These are phyloP conservation scores for Fusarium xyrophilum DNA, from an alignment of 2,329 filamentous ascomycete species.

Conservation along the genomic window DNA sequence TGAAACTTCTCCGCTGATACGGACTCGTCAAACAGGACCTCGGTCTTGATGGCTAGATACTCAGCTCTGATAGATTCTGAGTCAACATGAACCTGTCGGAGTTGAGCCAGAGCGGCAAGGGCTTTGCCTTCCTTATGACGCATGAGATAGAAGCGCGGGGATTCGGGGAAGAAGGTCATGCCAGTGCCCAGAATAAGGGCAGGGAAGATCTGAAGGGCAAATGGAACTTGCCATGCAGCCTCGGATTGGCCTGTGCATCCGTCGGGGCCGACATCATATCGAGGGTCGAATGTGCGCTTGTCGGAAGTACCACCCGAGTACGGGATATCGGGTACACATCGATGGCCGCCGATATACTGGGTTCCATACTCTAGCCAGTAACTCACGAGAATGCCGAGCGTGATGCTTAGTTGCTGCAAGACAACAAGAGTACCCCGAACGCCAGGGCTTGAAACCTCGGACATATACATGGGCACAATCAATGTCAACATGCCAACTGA, in stretches of 20 bases:
- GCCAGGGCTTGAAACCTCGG: slow-evolving; percentile 56
- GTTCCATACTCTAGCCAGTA: slow-evolving; percentile 45
- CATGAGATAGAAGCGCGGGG: slow-evolving; percentile 39
- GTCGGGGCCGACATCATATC: background rate
- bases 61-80: slow-evolving; percentile 35
- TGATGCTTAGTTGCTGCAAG: slow-evolving; percentile 48
- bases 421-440: slow-evolving; percentile 56
- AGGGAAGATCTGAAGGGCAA: slow-evolving; percentile 42
- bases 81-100: slow-evolving; percentile 29
- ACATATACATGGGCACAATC: slow-evolving; percentile 53
- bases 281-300: background rate
- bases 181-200: slow-evolving; percentile 37
- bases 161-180: slow-evolving; percentile 38
- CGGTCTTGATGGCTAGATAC: slow-evolving; percentile 39
- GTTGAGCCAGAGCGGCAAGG: slow-evolving; percentile 28
- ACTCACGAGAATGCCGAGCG: slow-evolving; percentile 42
- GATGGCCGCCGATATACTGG: slow-evolving; percentile 33
- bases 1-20: slow-evolving; percentile 45
- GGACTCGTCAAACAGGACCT: slow-evolving; percentile 34
- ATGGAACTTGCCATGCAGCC: slow-evolving; percentile 43
- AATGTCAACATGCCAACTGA: slow-evolving; percentile 37
- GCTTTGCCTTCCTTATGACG: slow-evolving; percentile 39
- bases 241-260: background rate
- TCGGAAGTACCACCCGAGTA: background rate
- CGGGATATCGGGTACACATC: background rate